A percentile compares a stretch with the other conserved stretches of the same genome.
Conservation (phyloP, 495 filamentous ascomycete genomes). For the Xylaria venustula region DNA sequence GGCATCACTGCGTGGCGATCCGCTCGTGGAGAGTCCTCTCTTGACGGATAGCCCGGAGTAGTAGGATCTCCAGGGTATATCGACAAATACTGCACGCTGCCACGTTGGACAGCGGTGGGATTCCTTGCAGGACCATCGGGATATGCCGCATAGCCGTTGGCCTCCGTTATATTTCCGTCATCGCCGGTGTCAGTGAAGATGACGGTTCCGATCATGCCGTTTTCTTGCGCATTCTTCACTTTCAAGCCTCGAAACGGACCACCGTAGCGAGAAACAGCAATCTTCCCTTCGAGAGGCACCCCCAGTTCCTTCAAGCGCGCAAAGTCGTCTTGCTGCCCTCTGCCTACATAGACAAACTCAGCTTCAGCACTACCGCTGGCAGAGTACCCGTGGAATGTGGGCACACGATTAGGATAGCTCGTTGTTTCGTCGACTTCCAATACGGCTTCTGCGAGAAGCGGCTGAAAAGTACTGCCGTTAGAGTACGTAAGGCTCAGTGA, state of each 20-base stretch:
- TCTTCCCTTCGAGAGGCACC: constrained; percentile 72
- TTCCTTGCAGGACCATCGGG: constrained; percentile 79
- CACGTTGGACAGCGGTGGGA: constrained; percentile 78
- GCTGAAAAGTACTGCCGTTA: constrained; percentile 64
- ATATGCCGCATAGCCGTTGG: constrained; percentile 73
- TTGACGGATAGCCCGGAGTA: constrained; percentile 88
- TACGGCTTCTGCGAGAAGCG: constrained; percentile 73
- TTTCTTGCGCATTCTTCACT: constrained; percentile 79
- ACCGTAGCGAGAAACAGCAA: constrained; percentile 78
- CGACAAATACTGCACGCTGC: constrained; percentile 75
- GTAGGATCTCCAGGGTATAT: constrained; percentile 58
- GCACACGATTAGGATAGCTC: constrained; percentile 64
- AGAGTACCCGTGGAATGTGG: constrained; percentile 88
- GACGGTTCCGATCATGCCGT: constrained; percentile 78
- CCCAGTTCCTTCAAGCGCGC: constrained; percentile 69
- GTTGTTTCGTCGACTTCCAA: constrained; percentile 73
- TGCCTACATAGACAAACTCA: constrained; percentile 68
- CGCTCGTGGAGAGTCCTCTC: constrained; percentile 69
- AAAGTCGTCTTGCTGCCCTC: constrained; percentile 75
- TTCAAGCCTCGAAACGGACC: constrained; percentile 78
- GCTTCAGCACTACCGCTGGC: constrained; percentile 79
- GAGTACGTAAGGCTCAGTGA: constrained; percentile 57
- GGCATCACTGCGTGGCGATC: constrained; percentile 62
- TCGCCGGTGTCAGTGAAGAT: constrained; percentile 81
- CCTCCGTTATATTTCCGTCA: constrained; percentile 72